Conservation (phyloP, 164 flowering plant genomes). For the Chimonanthus salicifolius region DNA sequence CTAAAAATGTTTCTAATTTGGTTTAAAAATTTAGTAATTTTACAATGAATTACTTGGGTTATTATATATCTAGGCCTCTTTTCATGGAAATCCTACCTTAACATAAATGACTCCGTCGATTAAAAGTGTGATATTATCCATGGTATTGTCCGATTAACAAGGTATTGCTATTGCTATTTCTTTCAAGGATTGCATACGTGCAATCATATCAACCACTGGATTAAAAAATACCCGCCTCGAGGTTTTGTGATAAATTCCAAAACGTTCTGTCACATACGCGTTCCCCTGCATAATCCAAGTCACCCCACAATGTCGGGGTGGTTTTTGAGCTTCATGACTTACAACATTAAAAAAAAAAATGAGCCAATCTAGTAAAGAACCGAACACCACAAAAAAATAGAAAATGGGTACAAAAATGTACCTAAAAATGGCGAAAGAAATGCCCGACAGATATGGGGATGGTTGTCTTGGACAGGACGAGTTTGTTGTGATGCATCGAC, state of each 20-base stretch:
- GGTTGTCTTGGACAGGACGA: too few species aligned
- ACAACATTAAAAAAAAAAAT: not conserved
- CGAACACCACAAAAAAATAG: not conserved
- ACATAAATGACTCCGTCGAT: conserved; percentile 85
- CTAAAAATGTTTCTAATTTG: too few species aligned
- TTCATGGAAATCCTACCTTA: conserved; percentile 34
- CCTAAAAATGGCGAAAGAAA: conserved; percentile 1
- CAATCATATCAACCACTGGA: conserved; percentile 82
- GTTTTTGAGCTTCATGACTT: conserved; percentile 36
- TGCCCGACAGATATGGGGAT: too few species aligned
- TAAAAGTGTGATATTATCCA: conserved; percentile 80
- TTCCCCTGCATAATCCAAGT: conserved; percentile 73
- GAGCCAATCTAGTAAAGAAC: not conserved
- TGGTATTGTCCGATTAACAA: conserved; percentile 83
- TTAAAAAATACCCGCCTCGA: conserved; percentile 74
- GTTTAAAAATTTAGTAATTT: too few species aligned
- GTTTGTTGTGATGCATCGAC: too few species aligned
- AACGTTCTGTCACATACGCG: conserved; percentile 79
- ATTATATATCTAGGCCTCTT: too few species aligned
- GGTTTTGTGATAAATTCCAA: conserved; percentile 79
- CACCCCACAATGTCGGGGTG: conserved; percentile 75
- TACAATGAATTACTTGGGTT: too few species aligned
- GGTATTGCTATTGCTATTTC: conserved; percentile 86
- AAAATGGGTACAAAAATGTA: too few species aligned
- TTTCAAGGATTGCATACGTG: conserved; percentile 85